phyloP scores from a whole-genome alignment of 2,329 filamentous ascomycete genomes.

The Pseudogymnoascus sp. region DNA sequence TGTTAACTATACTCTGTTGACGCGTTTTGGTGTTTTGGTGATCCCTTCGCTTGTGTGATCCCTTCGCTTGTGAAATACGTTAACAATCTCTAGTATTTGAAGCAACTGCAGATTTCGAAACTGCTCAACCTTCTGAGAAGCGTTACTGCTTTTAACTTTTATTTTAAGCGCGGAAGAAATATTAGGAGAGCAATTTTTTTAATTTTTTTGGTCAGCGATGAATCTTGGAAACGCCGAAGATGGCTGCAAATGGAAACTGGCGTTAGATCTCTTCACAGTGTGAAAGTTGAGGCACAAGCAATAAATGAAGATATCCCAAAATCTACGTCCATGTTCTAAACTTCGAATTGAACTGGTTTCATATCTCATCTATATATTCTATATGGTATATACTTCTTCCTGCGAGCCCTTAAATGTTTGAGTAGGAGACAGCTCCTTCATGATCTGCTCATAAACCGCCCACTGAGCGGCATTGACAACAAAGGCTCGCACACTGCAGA shows the following conservation, averaged over 20 bases:
- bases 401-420: background rate
- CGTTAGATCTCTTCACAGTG: background rate
- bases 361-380: conserved; percentile 7
- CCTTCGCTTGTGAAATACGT: no score
- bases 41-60: no score
- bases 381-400: conserved; percentile 1
- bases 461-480: conserved; percentile 90
- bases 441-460: conserved; percentile 85
- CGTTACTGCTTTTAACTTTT: background rate
- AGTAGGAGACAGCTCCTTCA: conserved; percentile 42
- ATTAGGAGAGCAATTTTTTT: background rate
- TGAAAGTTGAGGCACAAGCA: background rate
- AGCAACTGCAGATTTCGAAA: background rate
- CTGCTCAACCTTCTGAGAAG: background rate
- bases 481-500: conserved; percentile 82
- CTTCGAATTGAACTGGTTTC: background rate
- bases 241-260: background rate
- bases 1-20: no score
- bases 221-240: no score
- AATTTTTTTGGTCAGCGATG: no score
- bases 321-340: background rate
- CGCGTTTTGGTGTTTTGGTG: no score
- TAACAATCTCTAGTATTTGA: background rate
- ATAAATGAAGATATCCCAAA: background rate
- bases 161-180: background rate